These are phyloP conservation scores for Condylostoma magnum DNA, from an alignment of 169 alveolate species.

Conservation along the genomic window DNA sequence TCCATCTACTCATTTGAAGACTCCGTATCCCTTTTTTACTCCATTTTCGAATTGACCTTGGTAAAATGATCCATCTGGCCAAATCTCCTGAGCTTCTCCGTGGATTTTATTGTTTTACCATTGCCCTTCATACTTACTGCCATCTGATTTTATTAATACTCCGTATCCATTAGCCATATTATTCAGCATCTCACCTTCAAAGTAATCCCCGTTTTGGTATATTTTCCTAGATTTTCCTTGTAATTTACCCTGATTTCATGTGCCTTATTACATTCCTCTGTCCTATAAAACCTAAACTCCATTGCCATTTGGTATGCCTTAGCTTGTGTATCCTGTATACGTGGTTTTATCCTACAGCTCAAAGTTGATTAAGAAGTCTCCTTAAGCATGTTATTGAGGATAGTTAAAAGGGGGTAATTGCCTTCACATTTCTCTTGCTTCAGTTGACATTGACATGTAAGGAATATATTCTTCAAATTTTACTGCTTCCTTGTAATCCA, in stretches of 20 bases:
- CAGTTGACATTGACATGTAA: no score
- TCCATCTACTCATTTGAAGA: conserved; percentile 48
- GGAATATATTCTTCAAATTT: no score
- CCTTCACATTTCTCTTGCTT: no score
- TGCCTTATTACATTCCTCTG: conserved; percentile 81
- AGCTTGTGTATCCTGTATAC: no score
- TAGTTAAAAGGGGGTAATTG: no score
- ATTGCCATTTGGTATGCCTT: no score
- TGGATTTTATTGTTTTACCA: conserved; percentile 40
- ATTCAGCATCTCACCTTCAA: conserved; percentile 52
- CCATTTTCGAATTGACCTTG: conserved; percentile 45
- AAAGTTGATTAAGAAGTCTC: no score
- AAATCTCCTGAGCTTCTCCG: conserved; percentile 39
- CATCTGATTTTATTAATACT: conserved; percentile 45
- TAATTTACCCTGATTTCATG: conserved; percentile 75
- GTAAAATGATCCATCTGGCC: conserved; percentile 40
- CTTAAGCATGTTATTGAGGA: no score
- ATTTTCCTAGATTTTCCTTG: conserved; percentile 70
- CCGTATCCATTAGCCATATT: conserved; percentile 51
- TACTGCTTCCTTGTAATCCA: no score
- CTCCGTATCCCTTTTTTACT: conserved; percentile 49
- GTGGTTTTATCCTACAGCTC: no score
- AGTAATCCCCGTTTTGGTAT: conserved; percentile 47
- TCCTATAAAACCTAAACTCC: conserved; percentile 77
- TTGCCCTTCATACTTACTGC: conserved; percentile 40